A percentile compares a stretch with the other conserved stretches of the same genome.
Evolutionary conservation across 768 basidiomycete species (phyloP).

Genomic region (Suillus luteus): DNA sequence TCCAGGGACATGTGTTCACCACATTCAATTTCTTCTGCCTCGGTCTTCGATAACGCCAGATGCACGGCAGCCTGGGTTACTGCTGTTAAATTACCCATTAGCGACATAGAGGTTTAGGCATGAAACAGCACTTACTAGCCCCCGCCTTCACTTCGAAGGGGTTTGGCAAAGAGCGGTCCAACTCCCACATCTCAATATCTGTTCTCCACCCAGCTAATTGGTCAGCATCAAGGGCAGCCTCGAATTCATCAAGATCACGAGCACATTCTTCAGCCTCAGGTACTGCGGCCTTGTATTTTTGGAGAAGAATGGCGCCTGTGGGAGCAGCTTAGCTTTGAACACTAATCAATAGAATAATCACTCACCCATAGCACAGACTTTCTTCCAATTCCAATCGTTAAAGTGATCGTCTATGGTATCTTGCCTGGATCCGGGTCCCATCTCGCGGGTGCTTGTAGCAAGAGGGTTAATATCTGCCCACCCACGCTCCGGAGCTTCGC

Average conservation of each 20-base stretch:
- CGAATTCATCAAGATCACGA: neutral
- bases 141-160: constrained; percentile 19
- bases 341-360: neutral
- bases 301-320: constrained; percentile 7
- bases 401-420: constrained; percentile 38
- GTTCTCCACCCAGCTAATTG: constrained; percentile 21
- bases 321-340: neutral
- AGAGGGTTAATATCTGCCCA: constrained; percentile 38
- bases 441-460: constrained; percentile 35
- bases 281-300: constrained; percentile 5
- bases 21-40: constrained; percentile 16
- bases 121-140: constrained; percentile 5
- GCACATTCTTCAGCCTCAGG: constrained; percentile 1
- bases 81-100: constrained; percentile 9
- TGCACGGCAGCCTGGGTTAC: constrained; percentile 19
- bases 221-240: neutral
- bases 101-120: neutral
- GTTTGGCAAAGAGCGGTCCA: constrained; percentile 22
- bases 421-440: constrained; percentile 33
- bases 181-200: constrained; percentile 25
- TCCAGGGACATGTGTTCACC: neutral
- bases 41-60: constrained; percentile 26
- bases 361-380: constrained; percentile 26
- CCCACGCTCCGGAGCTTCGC: constrained; percentile 36
- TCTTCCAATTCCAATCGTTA: constrained; percentile 38